Conservation (phyloP, 129 eudicot genomes). For the Mikania micrantha region DNA sequence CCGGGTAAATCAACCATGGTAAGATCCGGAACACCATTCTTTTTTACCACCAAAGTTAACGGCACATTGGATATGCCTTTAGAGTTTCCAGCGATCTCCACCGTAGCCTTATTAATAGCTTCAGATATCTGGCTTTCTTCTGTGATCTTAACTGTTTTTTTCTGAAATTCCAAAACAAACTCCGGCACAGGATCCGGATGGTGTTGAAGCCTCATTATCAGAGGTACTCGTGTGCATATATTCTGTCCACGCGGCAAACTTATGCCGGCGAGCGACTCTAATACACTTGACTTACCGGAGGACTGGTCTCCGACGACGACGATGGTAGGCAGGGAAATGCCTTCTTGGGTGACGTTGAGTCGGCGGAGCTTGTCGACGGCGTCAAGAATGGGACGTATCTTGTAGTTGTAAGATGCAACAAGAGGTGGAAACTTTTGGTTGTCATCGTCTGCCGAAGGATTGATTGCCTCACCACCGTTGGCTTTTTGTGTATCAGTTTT, state of each 20-base stretch:
- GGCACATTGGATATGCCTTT: slow-evolving; percentile 31
- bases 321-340: slow-evolving; percentile 42
- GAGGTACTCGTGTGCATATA: slow-evolving; percentile 41
- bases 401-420: slow-evolving; percentile 30
- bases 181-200: not conserved
- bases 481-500: not conserved
- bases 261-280: slow-evolving; percentile 46
- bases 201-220: slow-evolving; percentile 31
- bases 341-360: slow-evolving; percentile 42
- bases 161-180: slow-evolving; percentile 19
- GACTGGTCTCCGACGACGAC: slow-evolving; percentile 51
- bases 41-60: slow-evolving; percentile 20
- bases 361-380: slow-evolving; percentile 41
- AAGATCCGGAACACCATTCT: slow-evolving; percentile 31
- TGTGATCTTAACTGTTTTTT: slow-evolving; percentile 1
- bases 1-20: slow-evolving; percentile 41
- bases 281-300: slow-evolving; percentile 41
- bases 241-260: slow-evolving; percentile 40
- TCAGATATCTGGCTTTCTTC: slow-evolving; percentile 9
- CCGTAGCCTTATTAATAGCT: slow-evolving; percentile 23
- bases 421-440: slow-evolving; percentile 2
- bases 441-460: not conserved
- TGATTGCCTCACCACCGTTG: not conserved
- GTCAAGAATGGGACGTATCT: slow-evolving; percentile 42
- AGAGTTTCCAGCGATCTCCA: slow-evolving; percentile 27